These are phyloP conservation scores for Beta corolliflora DNA, from an alignment of 179 eudicot genomes.

Conservation along the genomic window DNA sequence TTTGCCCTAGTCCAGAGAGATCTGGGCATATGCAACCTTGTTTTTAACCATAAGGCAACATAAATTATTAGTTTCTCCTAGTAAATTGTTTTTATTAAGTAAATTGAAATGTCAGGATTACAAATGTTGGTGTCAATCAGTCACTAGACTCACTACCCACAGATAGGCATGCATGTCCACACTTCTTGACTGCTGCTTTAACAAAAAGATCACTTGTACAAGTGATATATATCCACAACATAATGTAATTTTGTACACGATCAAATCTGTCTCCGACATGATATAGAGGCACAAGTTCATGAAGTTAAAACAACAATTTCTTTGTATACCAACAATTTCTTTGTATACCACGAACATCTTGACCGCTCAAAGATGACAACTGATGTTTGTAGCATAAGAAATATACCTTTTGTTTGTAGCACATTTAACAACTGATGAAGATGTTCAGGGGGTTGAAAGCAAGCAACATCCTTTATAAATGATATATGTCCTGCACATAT, in stretches of 20 bases:
- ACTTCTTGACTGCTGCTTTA: background rate
- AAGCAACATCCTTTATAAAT: slow-evolving; percentile 81
- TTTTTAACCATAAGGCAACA: background rate
- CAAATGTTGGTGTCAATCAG: background rate
- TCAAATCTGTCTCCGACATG: background rate
- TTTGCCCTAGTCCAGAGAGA: background rate
- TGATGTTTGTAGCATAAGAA: background rate
- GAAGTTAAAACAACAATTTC: background rate
- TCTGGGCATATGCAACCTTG: background rate
- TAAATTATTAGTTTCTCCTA: background rate
- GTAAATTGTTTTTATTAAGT: background rate
- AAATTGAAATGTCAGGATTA: background rate
- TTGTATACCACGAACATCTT: background rate
- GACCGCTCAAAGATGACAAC: background rate
- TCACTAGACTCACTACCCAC: background rate
- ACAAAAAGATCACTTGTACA: background rate
- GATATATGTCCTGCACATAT: slow-evolving; percentile 65
- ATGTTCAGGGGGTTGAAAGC: slow-evolving; percentile 75
- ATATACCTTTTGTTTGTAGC: slow-evolving; percentile 77
- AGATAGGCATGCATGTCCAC: background rate
- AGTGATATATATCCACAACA: background rate
- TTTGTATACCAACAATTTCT: background rate
- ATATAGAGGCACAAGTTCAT: background rate
- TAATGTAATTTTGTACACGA: background rate
- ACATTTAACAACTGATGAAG: slow-evolving; percentile 74